Evolutionary conservation across 1,139 yeast genomes (phyloP).

Genomic region (Neolecta irregularis): DNA sequence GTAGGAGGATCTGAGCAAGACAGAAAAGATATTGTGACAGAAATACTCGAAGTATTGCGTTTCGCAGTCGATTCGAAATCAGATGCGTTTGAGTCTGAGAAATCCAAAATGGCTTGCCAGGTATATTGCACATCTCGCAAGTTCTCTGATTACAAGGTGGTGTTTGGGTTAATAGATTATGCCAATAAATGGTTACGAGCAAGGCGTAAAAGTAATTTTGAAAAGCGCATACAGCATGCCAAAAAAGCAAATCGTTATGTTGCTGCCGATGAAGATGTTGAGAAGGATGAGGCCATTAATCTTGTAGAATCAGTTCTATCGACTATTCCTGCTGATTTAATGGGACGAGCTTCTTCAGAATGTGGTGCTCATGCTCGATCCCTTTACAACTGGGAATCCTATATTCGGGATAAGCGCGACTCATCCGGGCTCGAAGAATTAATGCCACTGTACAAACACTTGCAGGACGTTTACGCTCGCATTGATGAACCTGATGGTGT

Average conservation of each 20-base stretch:
- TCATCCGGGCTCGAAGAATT: slow-evolving; percentile 22
- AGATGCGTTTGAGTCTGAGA: slow-evolving; percentile 7
- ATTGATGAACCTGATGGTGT: slow-evolving; percentile 83
- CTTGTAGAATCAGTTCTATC: slow-evolving; percentile 33
- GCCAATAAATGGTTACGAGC: slow-evolving; percentile 58
- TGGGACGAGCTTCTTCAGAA: slow-evolving; percentile 68
- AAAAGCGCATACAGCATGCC: slow-evolving; percentile 12
- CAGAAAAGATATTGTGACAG: slow-evolving; percentile 29
- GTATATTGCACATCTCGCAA: not conserved
- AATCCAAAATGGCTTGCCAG: slow-evolving; percentile 8
- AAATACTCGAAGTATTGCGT: slow-evolving; percentile 32
- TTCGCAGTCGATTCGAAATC: not conserved
- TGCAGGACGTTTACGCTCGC: slow-evolving; percentile 70
- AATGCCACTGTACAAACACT: slow-evolving; percentile 20
- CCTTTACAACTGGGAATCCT: slow-evolving; percentile 71
- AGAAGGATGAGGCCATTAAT: slow-evolving; percentile 13
- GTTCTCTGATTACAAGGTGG: slow-evolving; percentile 4
- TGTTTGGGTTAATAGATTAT: slow-evolving; percentile 49
- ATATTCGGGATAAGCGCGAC: slow-evolving; percentile 30
- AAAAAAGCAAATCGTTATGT: slow-evolving; percentile 12
- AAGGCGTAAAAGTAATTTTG: slow-evolving; percentile 17
- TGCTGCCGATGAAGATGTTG: slow-evolving; percentile 12
- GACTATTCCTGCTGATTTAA: slow-evolving; percentile 46
- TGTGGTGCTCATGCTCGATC: slow-evolving; percentile 82
- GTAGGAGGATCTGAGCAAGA: slow-evolving; percentile 45